Conservation (phyloP, 257 asterid species). For the Linderniella brevidens region DNA sequence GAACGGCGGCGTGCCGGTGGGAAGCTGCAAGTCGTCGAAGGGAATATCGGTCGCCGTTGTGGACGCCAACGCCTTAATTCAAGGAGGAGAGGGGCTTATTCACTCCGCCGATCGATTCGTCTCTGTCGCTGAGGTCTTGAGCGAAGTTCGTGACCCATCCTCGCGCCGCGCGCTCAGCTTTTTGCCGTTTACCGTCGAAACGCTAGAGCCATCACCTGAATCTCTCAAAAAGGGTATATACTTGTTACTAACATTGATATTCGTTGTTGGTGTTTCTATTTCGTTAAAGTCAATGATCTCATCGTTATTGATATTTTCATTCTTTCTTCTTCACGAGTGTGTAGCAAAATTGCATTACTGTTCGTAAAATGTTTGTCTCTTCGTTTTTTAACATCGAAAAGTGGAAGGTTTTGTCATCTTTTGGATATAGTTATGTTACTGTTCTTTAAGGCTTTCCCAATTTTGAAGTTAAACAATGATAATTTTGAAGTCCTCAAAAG, state of each 20-base stretch:
- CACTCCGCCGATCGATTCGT: slow-evolving; percentile 70
- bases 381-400: too few species aligned
- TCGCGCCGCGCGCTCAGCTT: slow-evolving; percentile 80
- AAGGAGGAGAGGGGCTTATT: slow-evolving; percentile 49
- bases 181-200: slow-evolving; percentile 66
- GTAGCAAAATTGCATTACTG: too few species aligned
- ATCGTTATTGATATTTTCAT: too few species aligned
- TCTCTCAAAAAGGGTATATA: slow-evolving; percentile 50
- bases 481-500: too few species aligned
- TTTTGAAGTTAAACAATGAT: too few species aligned
- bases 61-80: slow-evolving; percentile 86
- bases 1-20: slow-evolving; percentile 27
- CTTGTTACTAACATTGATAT: not conserved
- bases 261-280: not conserved
- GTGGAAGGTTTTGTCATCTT: too few species aligned
- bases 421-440: too few species aligned
- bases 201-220: slow-evolving; percentile 67
- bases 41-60: slow-evolving; percentile 87
- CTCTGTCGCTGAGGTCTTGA: slow-evolving; percentile 62
- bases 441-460: too few species aligned
- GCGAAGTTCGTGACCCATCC: slow-evolving; percentile 71
- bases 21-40: slow-evolving; percentile 62
- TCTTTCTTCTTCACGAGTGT: too few species aligned
- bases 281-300: not conserved
- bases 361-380: too few species aligned